phyloP scores from a whole-genome alignment of 176 grass and related monocot genomes.

The Oryza glaberrima region DNA sequence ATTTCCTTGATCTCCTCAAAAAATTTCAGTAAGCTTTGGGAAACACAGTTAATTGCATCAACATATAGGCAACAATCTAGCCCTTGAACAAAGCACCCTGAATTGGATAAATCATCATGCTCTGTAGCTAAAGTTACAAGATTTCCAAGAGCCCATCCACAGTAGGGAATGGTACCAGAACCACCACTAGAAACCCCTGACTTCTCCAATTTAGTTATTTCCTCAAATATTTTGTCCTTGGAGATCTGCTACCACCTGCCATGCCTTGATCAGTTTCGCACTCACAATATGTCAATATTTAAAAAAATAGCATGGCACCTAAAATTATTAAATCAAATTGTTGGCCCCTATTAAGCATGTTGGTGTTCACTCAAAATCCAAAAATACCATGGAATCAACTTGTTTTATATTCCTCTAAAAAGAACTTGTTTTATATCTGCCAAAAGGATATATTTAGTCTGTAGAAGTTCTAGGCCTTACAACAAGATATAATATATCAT shows the following conservation, averaged over 20 bases:
- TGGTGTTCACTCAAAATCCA: conserved; percentile 1
- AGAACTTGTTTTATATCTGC: neutral
- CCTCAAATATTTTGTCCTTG: conserved; percentile 82
- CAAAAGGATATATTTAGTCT: conserved; percentile 7
- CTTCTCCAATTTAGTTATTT: conserved; percentile 66
- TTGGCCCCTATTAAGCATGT: neutral
- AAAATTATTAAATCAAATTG: conserved; percentile 15
- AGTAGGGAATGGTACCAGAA: conserved; percentile 57
- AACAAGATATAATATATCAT: conserved; percentile 13
- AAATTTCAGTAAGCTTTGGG: conserved; percentile 60
- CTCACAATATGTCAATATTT: conserved; percentile 20
- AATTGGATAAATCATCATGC: conserved; percentile 64
- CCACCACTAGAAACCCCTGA: conserved; percentile 52
- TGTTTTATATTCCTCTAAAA: neutral
- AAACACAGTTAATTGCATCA: conserved; percentile 77
- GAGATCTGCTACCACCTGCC: conserved; percentile 94
- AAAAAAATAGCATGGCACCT: neutral
- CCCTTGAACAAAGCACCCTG: conserved; percentile 63
- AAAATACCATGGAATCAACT: neutral
- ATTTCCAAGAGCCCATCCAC: conserved; percentile 93
- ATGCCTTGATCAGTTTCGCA: conserved; percentile 82
- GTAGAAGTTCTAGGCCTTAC: conserved; percentile 5
- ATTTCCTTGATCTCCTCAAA: conserved; percentile 59
- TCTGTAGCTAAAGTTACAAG: conserved; percentile 69
- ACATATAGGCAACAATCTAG: conserved; percentile 75